phyloP scores from a whole-genome alignment of 371 early-diverging fungal genomes.

The Modicella reniformis region DNA sequence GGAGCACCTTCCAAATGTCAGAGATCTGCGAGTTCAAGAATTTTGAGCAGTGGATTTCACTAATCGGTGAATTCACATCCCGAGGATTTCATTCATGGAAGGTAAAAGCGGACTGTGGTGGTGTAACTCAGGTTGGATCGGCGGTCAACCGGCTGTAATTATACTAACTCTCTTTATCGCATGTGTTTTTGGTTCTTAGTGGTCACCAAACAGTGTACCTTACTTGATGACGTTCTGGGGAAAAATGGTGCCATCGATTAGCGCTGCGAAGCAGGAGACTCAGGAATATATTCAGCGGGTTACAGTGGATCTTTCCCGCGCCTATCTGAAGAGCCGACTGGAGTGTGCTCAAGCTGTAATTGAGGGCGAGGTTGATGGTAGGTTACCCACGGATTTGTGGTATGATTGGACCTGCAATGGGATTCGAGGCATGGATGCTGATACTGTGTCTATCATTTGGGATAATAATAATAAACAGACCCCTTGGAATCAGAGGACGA shows the following conservation, averaged over 20 bases:
- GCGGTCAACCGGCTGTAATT: too few relatives aligned
- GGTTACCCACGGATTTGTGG: too few relatives aligned
- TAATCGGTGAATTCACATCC: conserved; percentile 78
- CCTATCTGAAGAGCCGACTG: conserved; percentile 67
- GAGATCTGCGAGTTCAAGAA: conserved; percentile 80
- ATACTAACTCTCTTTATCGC: background rate
- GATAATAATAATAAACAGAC: conserved; percentile 50
- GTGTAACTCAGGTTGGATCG: too few relatives aligned
- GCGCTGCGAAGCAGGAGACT: conserved; percentile 61
- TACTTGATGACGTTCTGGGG: conserved; percentile 91
- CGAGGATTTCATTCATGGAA: conserved; percentile 81
- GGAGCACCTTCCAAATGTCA: conserved; percentile 79
- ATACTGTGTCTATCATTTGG: background rate
- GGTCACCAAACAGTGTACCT: conserved; percentile 80
- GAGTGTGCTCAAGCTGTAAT: conserved; percentile 65
- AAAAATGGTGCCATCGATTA: conserved; percentile 74
- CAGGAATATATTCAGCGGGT: conserved; percentile 48
- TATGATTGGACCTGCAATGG: too few relatives aligned
- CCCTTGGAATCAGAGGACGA: conserved; percentile 83
- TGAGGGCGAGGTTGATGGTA: conserved; percentile 75
- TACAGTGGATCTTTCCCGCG: conserved; percentile 58
- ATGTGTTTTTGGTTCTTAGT: conserved; percentile 54
- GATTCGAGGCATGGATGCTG: too few relatives aligned
- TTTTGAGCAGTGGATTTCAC: conserved; percentile 79
- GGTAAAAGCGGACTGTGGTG: conserved; percentile 52